Conservation (phyloP, 2,329 filamentous ascomycete genomes). For the Fusarium verrucosum region DNA sequence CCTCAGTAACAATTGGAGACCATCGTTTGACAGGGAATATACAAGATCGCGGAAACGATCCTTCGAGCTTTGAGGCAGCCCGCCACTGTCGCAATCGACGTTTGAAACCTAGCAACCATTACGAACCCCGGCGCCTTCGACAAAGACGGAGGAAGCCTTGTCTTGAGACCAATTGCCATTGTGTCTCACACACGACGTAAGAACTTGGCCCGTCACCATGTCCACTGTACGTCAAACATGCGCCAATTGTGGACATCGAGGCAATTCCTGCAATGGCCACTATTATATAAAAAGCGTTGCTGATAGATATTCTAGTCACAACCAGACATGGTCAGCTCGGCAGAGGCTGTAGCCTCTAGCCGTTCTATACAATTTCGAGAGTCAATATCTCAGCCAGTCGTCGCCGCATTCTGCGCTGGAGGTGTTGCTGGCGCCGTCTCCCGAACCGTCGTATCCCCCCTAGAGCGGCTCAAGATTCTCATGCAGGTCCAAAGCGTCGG, state of each 20-base stretch:
- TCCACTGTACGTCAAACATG: conserved; percentile 43
- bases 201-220: conserved; percentile 38
- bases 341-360: conserved; percentile 41
- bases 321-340: conserved; percentile 41
- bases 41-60: neutral
- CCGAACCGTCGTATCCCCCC: conserved; percentile 92
- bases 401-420: conserved; percentile 92
- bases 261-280: neutral
- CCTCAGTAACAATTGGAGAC: conserved; percentile 24
- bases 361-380: conserved; percentile 53
- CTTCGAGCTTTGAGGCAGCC: conserved; percentile 1
- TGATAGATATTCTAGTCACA: conserved; percentile 40
- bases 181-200: conserved; percentile 15
- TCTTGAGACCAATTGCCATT: conserved; percentile 39
- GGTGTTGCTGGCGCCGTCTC: conserved; percentile 97
- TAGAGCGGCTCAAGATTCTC: conserved; percentile 97
- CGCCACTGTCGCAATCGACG: conserved; percentile 31
- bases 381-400: conserved; percentile 79
- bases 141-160: conserved; percentile 30
- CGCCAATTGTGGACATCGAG: neutral
- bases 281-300: neutral
- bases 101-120: conserved; percentile 21
- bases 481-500: conserved; percentile 94
- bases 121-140: conserved; percentile 28
- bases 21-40: conserved; percentile 10